phyloP scores from a whole-genome alignment of 2,329 filamentous ascomycete genomes.

The Periconia sp. region DNA sequence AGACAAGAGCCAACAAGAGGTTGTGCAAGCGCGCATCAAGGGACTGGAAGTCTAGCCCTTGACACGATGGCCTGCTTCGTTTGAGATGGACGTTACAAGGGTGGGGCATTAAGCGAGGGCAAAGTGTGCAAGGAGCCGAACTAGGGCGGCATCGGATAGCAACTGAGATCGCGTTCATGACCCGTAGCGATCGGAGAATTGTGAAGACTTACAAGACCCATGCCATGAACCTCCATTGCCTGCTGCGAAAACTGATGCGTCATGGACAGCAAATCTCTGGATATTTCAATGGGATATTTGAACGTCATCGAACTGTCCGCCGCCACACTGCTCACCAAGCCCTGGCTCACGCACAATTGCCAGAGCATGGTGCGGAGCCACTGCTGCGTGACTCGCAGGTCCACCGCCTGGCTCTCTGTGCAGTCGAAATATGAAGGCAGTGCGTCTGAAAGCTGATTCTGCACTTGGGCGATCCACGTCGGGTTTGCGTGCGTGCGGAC shows the following conservation, averaged over 20 bases:
- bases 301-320: conserved; percentile 63
- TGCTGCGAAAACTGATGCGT: conserved; percentile 71
- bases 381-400: conserved; percentile 69
- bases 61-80: conserved; percentile 12
- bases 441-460: conserved; percentile 55
- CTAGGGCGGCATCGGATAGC: conserved; percentile 5
- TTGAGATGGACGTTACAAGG: conserved; percentile 32
- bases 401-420: conserved; percentile 68
- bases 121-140: conserved; percentile 8
- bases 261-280: conserved; percentile 61
- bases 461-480: conserved; percentile 50
- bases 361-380: conserved; percentile 73
- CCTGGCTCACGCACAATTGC: conserved; percentile 69
- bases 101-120: conserved; percentile 23
- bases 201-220: conserved; percentile 64
- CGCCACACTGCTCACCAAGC: conserved; percentile 62
- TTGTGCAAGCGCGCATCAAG: neutral
- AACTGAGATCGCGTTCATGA: conserved; percentile 5
- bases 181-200: conserved; percentile 9
- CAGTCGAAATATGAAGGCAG: conserved; percentile 58
- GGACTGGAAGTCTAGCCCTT: conserved; percentile 8
- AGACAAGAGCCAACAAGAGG: conserved; percentile 4
- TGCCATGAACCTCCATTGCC: conserved; percentile 73
- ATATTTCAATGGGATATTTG: conserved; percentile 64
- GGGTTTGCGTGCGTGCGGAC: conserved; percentile 49